Conservation (phyloP, 2,329 filamentous ascomycete genomes). For the Colletotrichum brevisporum region DNA sequence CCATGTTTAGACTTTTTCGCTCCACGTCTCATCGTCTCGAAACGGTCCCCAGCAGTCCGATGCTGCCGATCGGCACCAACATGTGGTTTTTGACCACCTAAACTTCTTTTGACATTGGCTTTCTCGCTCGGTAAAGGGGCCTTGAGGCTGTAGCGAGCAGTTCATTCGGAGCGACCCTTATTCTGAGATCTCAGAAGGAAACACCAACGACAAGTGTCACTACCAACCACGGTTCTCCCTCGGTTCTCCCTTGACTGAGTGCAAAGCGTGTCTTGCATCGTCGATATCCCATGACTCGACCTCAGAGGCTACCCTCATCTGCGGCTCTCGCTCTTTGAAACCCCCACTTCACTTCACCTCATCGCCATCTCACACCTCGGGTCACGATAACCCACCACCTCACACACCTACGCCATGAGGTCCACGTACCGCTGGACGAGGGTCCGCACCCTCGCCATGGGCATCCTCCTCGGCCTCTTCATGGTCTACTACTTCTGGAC, state of each 20-base stretch:
- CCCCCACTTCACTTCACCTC: background rate
- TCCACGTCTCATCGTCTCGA: conserved; percentile 20
- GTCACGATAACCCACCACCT: background rate
- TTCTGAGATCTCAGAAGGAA: background rate
- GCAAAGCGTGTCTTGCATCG: background rate
- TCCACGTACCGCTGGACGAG: conserved; percentile 30
- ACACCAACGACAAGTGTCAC: background rate
- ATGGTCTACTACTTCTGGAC: conserved; percentile 29
- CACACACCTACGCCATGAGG: conserved; percentile 1
- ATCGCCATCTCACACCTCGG: background rate
- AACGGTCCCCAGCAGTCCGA: conserved; percentile 5
- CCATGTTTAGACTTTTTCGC: conserved; percentile 20
- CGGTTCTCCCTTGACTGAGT: background rate
- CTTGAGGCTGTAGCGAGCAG: background rate
- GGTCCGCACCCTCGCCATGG: conserved; percentile 24
- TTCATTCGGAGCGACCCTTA: too few species aligned
- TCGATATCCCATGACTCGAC: conserved; percentile 2
- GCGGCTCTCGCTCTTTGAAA: background rate
- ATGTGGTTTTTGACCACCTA: conserved; percentile 10
- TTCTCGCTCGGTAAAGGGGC: background rate
- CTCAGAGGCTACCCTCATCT: background rate
- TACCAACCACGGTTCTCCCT: background rate
- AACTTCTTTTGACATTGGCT: background rate
- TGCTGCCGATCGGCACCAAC: conserved; percentile 5
- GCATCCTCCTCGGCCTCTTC: background rate